These are phyloP conservation scores for Chrysanthemum makinoi DNA, from an alignment of 129 eudicot species.

Conservation along the genomic window DNA sequence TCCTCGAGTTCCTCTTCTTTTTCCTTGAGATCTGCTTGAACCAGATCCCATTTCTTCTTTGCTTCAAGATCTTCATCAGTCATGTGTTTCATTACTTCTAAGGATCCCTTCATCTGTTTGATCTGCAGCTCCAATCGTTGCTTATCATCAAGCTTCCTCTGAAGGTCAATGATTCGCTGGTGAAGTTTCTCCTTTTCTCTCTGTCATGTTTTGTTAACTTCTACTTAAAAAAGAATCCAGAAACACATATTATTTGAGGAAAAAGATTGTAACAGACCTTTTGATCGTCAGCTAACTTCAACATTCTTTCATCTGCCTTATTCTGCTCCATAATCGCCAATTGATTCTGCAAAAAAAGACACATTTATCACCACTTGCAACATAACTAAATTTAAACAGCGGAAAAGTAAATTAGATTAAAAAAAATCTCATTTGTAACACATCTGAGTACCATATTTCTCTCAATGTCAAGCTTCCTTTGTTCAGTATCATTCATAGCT, in stretches of 20 bases:
- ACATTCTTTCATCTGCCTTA: constrained; percentile 53
- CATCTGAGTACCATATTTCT: constrained; percentile 47
- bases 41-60: constrained; percentile 18
- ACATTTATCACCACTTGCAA: neutral
- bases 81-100: constrained; percentile 52
- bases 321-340: constrained; percentile 52
- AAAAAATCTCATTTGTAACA: neutral
- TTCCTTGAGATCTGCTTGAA: constrained; percentile 40
- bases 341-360: constrained; percentile 46
- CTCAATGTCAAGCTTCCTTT: constrained; percentile 44
- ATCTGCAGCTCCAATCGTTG: constrained; percentile 52
- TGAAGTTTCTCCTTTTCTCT: constrained; percentile 54
- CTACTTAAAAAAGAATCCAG: neutral
- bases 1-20: constrained; percentile 52
- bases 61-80: constrained; percentile 15
- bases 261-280: constrained; percentile 17
- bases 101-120: constrained; percentile 40
- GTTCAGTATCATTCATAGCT: constrained; percentile 50
- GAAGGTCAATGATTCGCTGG: constrained; percentile 44
- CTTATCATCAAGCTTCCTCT: constrained; percentile 57
- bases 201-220: constrained; percentile 27
- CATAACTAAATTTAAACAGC: neutral
- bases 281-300: constrained; percentile 36
- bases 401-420: neutral
- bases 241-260: neutral